These are phyloP conservation scores for Corrigiola litoralis DNA, from an alignment of 179 eudicot species.

Conservation along the genomic window DNA sequence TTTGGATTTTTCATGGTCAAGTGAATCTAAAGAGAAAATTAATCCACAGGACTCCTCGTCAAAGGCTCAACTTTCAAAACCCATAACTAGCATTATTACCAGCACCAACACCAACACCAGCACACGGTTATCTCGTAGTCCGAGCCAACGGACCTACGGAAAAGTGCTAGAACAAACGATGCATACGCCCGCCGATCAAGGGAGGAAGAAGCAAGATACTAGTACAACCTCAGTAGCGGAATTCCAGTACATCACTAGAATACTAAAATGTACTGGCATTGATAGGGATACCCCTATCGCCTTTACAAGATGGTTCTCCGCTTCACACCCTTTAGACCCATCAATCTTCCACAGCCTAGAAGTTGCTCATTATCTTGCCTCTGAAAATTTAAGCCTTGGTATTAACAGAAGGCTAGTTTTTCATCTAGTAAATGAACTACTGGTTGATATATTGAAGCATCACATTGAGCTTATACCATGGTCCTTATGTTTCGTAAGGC, in stretches of 20 bases:
- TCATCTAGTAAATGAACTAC: constrained; percentile 53
- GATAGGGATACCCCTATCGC: constrained; percentile 39
- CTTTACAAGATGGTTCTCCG: constrained; percentile 46
- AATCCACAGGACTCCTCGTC: constrained; percentile 15
- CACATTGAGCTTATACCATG: constrained; percentile 1
- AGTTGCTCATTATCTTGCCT: constrained; percentile 19
- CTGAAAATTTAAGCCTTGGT: constrained; percentile 18
- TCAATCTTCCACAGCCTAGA: constrained; percentile 49
- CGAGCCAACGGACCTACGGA: constrained; percentile 36
- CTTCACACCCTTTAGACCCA: constrained; percentile 62
- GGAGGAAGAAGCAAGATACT: background rate
- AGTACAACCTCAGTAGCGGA: constrained; percentile 18
- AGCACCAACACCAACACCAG: constrained; percentile 5
- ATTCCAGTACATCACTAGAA: constrained; percentile 46
- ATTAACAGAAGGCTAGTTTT: constrained; percentile 58
- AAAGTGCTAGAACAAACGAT: constrained; percentile 21
- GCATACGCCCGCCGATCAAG: constrained; percentile 19
- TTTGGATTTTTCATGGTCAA: constrained; percentile 15
- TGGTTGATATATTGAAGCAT: constrained; percentile 42
- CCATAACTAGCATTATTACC: background rate
- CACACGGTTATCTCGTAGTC: constrained; percentile 42
- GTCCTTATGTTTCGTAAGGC: background rate
- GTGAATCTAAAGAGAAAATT: background rate
- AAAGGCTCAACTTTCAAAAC: constrained; percentile 24
- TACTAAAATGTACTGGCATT: constrained; percentile 54